phyloP scores from a whole-genome alignment of 1,139 yeast genomes.

The Lodderomyces beijingensis region DNA sequence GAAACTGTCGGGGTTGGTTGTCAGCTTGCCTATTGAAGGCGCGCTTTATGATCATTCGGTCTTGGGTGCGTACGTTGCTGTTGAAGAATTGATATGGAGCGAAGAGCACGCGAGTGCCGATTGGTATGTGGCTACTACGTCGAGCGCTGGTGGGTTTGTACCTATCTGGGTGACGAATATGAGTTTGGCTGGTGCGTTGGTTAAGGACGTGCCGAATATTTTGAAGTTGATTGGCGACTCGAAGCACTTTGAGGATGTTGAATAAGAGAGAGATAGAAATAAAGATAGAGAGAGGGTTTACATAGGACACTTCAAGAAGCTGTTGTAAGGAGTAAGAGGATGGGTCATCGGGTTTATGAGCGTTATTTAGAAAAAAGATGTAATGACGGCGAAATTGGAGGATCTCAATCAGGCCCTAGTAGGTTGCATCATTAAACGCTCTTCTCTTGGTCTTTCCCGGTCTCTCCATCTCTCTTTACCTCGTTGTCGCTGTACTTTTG shows the following conservation, averaged over 20 bases:
- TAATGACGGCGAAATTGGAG: too few relatives aligned
- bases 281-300: too few relatives aligned
- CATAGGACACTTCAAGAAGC: too few relatives aligned
- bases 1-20: conserved; percentile 35
- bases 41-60: conserved; percentile 19
- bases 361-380: too few relatives aligned
- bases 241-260: not conserved
- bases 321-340: too few relatives aligned
- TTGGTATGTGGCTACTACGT: conserved; percentile 65
- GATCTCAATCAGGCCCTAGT: too few relatives aligned
- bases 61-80: conserved; percentile 50
- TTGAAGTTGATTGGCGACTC: conserved; percentile 29
- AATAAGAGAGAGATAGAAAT: too few relatives aligned
- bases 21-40: conserved; percentile 47
- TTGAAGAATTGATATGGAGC: conserved; percentile 45
- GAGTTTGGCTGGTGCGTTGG: conserved; percentile 53
- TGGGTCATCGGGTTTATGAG: too few relatives aligned
- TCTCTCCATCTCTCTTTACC: too few relatives aligned
- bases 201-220: conserved; percentile 65
- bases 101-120: conserved; percentile 30
- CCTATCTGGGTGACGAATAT: conserved; percentile 62
- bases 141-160: conserved; percentile 63
- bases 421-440: too few relatives aligned
- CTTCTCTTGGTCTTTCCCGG: too few relatives aligned
- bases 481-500: too few relatives aligned